Evolutionary conservation across 257 asterid species (phyloP), one percentile per base, ranked within the genome.

Genomic region (Ilex aquifolium): DNA sequence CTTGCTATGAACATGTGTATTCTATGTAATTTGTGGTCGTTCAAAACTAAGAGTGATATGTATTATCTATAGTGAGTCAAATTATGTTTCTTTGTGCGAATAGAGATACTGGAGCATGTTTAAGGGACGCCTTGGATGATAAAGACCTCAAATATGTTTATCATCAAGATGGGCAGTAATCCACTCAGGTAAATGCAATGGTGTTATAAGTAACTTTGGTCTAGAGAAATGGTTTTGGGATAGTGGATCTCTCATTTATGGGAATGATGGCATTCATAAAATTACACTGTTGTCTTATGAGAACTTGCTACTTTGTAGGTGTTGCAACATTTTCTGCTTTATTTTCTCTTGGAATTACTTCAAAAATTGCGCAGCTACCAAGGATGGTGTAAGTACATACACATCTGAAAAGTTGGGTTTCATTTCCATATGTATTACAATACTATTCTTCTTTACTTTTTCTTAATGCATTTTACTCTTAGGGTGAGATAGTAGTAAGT

Each of bases 111-210:
- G 92, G 88, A 68, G 81, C 78, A 57, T 82, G 88, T 77, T 72
- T 82, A 27, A 69, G 65, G 52, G 90, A 90, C 65, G 90, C 95
- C 7, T 72, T 90, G 56, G 92, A 93, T 81, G 84, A 78, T 70
- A 86, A 82, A 83, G 97, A 93, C 64, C 96, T 93, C 60, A 90
- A 85, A 74, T 93, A 77, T 77, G 96, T 90, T 74, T 93, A 90
- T 72, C 94, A 87, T 78, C 84, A 73, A 61, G 90, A 87, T 69
- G 96, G 96, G 7, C 99, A 93, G 58, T 72, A 80, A 62, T 76
- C 77, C 59, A 85, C 89, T 58, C 73, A 82, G 91, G 99, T 89
- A 59, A 59, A 4, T 36, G 8, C 42, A 36, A 36, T 36, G 42
- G 42, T 36, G 8, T 36, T 4, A 8, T 8, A 36, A 36, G 42